Evolutionary conservation across 305 asterid genomes (phyloP).

Genomic region (Caryopteris hybrid): DNA sequence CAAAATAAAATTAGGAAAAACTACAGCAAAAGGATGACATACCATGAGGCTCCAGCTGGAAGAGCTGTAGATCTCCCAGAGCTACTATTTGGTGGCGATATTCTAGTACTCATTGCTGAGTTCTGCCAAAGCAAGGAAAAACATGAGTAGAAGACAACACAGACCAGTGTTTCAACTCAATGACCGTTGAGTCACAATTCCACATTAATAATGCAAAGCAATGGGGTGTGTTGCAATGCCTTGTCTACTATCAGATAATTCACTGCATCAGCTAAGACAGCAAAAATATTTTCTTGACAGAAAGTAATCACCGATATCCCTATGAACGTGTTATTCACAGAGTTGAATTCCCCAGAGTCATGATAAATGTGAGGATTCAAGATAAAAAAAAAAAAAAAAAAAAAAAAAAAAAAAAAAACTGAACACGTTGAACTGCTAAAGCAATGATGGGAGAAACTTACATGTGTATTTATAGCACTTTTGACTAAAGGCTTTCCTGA

Average conservation of each 20-base stretch:
- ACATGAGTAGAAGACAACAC: background rate
- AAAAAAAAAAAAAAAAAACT: no score
- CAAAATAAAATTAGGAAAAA: conserved; percentile 3
- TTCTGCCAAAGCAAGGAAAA: conserved; percentile 32
- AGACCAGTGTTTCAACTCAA: background rate
- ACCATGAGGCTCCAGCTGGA: conserved; percentile 95
- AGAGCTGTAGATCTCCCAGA: conserved; percentile 79
- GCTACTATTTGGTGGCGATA: conserved; percentile 86
- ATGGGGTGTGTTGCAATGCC: background rate
- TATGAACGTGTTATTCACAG: background rate
- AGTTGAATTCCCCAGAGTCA: conserved; percentile 8
- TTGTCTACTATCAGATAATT: background rate
- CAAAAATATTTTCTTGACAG: background rate
- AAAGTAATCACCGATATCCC: background rate
- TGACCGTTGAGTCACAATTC: conserved; percentile 1
- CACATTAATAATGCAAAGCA: background rate
- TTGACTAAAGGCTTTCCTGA: conserved; percentile 51
- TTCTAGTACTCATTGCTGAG: conserved; percentile 33
- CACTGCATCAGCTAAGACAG: conserved; percentile 8
- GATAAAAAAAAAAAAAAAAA: no score
- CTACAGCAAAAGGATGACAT: conserved; percentile 19
- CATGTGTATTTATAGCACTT: conserved; percentile 51
- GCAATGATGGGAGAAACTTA: conserved; percentile 37
- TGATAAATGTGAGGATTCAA: background rate
- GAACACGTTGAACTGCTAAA: background rate